phyloP scores from a whole-genome alignment of 176 grass and related monocot genomes.

The Puya raimondii region DNA sequence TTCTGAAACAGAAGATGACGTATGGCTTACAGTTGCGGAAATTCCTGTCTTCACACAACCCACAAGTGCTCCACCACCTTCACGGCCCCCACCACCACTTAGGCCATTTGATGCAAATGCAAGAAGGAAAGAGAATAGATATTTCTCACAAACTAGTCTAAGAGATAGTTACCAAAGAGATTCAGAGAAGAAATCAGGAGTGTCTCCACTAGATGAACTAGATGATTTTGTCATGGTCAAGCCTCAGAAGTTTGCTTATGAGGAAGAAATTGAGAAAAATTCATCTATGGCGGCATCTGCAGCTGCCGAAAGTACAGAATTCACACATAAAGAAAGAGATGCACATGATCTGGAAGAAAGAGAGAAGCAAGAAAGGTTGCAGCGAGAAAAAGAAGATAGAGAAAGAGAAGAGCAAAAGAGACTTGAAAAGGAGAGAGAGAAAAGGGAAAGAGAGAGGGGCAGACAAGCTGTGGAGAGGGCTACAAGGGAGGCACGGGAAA shows the following conservation, averaged over 20 bases:
- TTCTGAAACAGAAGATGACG: constrained; percentile 57
- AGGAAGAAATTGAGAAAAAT: constrained; percentile 54
- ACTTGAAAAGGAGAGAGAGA: constrained; percentile 25
- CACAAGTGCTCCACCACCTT: constrained; percentile 80
- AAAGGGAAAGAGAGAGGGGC: constrained; percentile 25
- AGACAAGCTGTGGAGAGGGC: constrained; percentile 36
- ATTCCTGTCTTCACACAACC: constrained; percentile 83
- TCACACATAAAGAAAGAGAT: constrained; percentile 30
- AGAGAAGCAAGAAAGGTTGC: constrained; percentile 12
- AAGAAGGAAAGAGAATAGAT: constrained; percentile 30
- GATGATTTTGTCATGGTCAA: constrained; percentile 53
- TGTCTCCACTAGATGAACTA: constrained; percentile 58
- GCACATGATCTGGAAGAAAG: constrained; percentile 30
- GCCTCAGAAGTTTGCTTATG: constrained; percentile 39
- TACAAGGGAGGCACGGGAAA: constrained; percentile 33
- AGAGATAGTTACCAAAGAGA: constrained; percentile 47
- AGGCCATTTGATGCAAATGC: constrained; percentile 18
- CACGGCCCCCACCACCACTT: constrained; percentile 61
- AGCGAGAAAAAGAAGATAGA: constrained; percentile 21
- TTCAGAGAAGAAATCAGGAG: constrained; percentile 33
- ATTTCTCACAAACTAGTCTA: constrained; percentile 26
- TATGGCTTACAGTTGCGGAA: constrained; percentile 97
- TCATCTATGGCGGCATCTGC: constrained; percentile 65
- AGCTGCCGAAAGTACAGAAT: constrained; percentile 47
- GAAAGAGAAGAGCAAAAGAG: constrained; percentile 31